These are phyloP conservation scores for Cystobasidium slooffiae DNA, from an alignment of 1,284 basidiomycete genomes.

Conservation along the genomic window DNA sequence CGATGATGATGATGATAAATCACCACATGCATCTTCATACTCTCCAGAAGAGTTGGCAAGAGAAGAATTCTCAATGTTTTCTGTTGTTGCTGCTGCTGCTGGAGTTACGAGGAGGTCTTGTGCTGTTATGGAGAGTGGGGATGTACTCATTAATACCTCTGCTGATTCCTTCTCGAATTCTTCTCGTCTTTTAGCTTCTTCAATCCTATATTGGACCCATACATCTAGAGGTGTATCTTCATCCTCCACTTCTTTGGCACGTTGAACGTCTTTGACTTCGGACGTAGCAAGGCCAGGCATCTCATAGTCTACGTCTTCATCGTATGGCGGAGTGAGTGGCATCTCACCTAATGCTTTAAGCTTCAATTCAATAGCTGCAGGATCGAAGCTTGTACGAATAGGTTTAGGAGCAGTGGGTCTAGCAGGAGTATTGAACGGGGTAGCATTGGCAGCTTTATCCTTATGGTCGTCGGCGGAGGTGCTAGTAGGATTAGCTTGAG, in stretches of 20 bases:
- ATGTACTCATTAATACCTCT: slow-evolving; percentile 6
- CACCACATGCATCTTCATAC: no score
- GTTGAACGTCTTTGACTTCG: not conserved
- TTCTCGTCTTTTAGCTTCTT: slow-evolving; percentile 3
- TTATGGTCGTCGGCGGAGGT: no score
- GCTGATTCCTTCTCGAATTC: slow-evolving; percentile 9
- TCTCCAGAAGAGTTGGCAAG: no score
- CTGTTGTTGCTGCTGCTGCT: not conserved
- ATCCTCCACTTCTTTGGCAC: not conserved
- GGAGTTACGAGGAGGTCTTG: no score
- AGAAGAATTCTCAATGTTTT: not conserved
- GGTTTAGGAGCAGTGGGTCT: not conserved
- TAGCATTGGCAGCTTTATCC: not conserved
- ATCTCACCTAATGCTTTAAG: not conserved
- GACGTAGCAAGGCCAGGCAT: not conserved
- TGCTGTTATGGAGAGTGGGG: not conserved
- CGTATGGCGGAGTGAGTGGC: slow-evolving; percentile 4
- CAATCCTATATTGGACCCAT: not conserved
- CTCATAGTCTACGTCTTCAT: not conserved
- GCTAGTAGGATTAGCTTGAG: not conserved
- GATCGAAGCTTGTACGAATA: not conserved
- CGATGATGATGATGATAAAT: no score
- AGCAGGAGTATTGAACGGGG: not conserved
- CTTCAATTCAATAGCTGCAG: not conserved
- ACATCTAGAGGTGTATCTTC: slow-evolving; percentile 1